Percentiles rank a stretch among this genome's conserved stretches.
These are phyloP conservation scores for barley (Hordeum vulgare) DNA, from an alignment of 176 grass and related monocot genomes.

Conservation along the genomic window MorexV3_pseudomolecules_assembly NC_058518.1:420848749-420849248, in stretches of 20 bases:
- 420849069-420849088: too few relatives aligned
- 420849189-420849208: too few relatives aligned
- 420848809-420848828: constrained; percentile 35
- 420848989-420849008: constrained; percentile 46
- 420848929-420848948: constrained; percentile 29
- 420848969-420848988: constrained; percentile 52
- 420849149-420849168: too few relatives aligned
- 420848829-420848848: constrained; percentile 27
- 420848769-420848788: constrained; percentile 46
- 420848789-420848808: constrained; percentile 48
- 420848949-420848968: constrained; percentile 86
- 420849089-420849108: too few relatives aligned
- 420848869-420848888: constrained; percentile 8
- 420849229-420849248: constrained; percentile 26
- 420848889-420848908: constrained; percentile 30
- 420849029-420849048: constrained; percentile 5
- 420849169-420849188: too few relatives aligned
- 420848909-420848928: constrained; percentile 23
- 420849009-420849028: constrained; percentile 1
- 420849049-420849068: constrained; percentile 3
- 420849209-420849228: constrained; percentile 7
- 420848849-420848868: constrained; percentile 29
- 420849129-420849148: too few relatives aligned
- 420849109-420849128: too few relatives aligned
- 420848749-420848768: constrained; percentile 95